Evolutionary conservation across 2,329 filamentous ascomycete species (phyloP), one percentile per base, ranked within the genome.

Genomic region (Hypoxylon sp.): DNA sequence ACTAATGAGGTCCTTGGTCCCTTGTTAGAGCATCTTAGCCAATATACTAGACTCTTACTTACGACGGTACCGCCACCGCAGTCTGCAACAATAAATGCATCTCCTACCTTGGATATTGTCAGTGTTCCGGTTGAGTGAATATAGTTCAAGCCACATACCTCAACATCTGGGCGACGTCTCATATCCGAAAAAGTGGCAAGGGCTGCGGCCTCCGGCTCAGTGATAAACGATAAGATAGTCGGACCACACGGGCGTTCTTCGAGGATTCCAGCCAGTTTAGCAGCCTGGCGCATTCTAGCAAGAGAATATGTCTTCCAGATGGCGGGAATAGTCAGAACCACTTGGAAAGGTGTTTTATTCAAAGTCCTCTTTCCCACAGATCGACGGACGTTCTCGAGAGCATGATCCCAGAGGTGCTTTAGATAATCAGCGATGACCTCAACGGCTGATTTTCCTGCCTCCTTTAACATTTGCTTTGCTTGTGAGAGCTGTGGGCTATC

Each of bases 171-270:
- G 5, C 29, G 13, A 35, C 29, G 48, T 19, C 17, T 35, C 48
- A 35, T 52, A 52, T 35, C 48, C 5, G 48, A 35, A 11, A 60
- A 60, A 13, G 53, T 63, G 5, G 75, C 76, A 1, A 60, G 37
- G 22, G 57, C 57, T 14, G 75, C 76, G 17, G 75, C 76, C 44
- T 78, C 75, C 4, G 76, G 76, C 60, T 78, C 76, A 6, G 70
- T 51, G 1, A 72, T 72, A 14, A 77, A 67, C 3, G 39, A 48
- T 37, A 78, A 47, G 4, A 24, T 67, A 1, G 72, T 75, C 8
- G 63, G 26, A 10, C 72, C 72, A 4, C 67, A 52, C 11, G 26
- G 9, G 31, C 48, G 48, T n/a, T 60, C 35, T 14, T 17, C 48
- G 8, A 72, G 65, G n/a, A 76, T 71, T 1, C 73, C 74, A 1